A percentile compares a stretch with the other conserved stretches of the same genome.
These are phyloP conservation scores for Psilocybe sp. DNA, from an alignment of 768 basidiomycete genomes.

Conservation along the genomic window DNA sequence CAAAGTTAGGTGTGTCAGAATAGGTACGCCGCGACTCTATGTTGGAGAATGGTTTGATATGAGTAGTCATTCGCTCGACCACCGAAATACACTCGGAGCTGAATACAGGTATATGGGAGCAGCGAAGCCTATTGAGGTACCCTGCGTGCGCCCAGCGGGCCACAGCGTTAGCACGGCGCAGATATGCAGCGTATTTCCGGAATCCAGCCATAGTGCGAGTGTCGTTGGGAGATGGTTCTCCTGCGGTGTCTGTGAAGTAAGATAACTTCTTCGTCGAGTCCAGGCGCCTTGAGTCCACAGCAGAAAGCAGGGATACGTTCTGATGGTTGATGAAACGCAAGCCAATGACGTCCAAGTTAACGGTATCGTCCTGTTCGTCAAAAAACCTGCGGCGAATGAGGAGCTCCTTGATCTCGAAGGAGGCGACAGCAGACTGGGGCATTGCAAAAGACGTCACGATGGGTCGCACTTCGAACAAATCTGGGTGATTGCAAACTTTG, in stretches of 20 bases:
- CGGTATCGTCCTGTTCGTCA: constrained; percentile 43
- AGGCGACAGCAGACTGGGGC: constrained; percentile 71
- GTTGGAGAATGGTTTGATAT: constrained; percentile 51
- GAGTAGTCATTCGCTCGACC: constrained; percentile 34
- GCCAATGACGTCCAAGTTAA: constrained; percentile 65
- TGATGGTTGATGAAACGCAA: constrained; percentile 60
- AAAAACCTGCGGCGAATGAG: constrained; percentile 77
- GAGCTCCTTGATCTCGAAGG: constrained; percentile 86
- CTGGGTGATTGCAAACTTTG: constrained; percentile 94
- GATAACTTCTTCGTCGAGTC: constrained; percentile 60
- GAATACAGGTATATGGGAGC: constrained; percentile 45
- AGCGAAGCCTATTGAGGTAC: constrained; percentile 75
- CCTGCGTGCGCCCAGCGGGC: constrained; percentile 68
- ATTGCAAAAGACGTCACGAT: constrained; percentile 75
- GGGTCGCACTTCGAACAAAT: constrained; percentile 87
- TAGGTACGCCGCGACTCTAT: constrained; percentile 35
- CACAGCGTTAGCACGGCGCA: constrained; percentile 47
- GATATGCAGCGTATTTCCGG: constrained; percentile 46
- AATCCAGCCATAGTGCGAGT: constrained; percentile 75
- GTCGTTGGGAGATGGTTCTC: constrained; percentile 70
- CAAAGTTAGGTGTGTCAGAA: constrained; percentile 38
- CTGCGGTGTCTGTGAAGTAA: constrained; percentile 49
- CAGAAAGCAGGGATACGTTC: constrained; percentile 48
- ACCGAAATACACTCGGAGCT: constrained; percentile 44
- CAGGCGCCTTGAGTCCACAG: constrained; percentile 50